Conservation (phyloP, 192 early-diverging fungal genomes). For the Spizellomyces sp. region DNA sequence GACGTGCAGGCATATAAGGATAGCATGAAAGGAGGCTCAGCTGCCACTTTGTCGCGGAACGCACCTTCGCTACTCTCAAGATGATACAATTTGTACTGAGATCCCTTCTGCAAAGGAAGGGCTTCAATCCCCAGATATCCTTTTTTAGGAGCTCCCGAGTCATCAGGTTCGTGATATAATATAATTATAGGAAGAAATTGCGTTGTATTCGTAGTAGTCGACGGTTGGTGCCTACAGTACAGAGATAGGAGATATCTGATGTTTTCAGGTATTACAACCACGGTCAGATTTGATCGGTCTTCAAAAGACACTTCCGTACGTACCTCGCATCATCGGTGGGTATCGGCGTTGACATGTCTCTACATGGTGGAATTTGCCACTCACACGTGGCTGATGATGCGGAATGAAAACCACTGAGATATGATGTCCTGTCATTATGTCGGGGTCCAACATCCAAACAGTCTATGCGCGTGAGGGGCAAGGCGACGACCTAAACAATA, state of each 20-base stretch:
- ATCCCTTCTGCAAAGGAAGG: background rate
- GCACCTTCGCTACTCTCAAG: too few relatives aligned
- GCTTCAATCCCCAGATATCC: background rate
- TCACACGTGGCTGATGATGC: background rate
- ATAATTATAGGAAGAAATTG: background rate
- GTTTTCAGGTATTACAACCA: background rate
- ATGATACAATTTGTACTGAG: too few relatives aligned
- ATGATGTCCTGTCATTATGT: background rate
- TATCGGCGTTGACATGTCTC: background rate
- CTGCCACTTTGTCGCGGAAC: too few relatives aligned
- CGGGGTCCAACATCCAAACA: conserved; percentile 1
- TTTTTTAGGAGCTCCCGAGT: background rate
- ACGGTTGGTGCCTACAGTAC: background rate
- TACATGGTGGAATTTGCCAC: background rate
- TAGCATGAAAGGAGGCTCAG: background rate
- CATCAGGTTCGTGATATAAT: background rate
- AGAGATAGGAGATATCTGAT: conserved; percentile 8
- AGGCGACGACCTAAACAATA: background rate
- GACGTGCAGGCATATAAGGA: background rate
- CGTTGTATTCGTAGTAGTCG: background rate
- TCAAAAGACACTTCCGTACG: background rate
- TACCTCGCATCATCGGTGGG: background rate
- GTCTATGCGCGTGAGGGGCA: background rate
- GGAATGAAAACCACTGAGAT: background rate
- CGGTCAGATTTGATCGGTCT: background rate